Evolutionary conservation across 2,329 filamentous ascomycete species (phyloP).

Genomic region (Ophiocordyceps robertsii): DNA sequence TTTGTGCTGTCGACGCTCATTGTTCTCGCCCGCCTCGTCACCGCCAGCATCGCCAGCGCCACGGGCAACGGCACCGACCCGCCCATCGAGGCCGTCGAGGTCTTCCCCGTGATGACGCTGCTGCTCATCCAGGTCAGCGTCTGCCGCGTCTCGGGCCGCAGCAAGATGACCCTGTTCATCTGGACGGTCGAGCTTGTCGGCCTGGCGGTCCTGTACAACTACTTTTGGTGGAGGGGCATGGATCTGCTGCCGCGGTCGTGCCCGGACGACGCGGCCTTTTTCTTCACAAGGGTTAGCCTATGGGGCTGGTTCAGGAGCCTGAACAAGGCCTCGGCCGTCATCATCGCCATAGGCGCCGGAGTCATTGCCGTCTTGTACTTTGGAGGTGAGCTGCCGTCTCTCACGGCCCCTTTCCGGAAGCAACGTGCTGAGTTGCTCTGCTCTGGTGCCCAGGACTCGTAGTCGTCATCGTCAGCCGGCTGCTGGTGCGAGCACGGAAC

Average conservation of each 20-base stretch:
- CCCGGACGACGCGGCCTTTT: constrained; percentile 11
- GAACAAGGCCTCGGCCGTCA: constrained; percentile 10
- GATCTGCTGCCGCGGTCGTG: constrained; percentile 8
- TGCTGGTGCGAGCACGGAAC: not conserved
- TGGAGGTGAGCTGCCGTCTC: constrained; percentile 3
- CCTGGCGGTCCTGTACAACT: constrained; percentile 7
- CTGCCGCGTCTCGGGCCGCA: constrained; percentile 6
- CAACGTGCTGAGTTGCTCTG: not conserved
- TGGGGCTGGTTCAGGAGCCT: constrained; percentile 12
- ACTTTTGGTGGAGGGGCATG: constrained; percentile 13
- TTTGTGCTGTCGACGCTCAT: constrained; percentile 9
- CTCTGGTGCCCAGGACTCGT: not conserved
- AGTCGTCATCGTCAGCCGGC: not conserved
- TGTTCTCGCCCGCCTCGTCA: constrained; percentile 8
- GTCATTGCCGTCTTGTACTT: constrained; percentile 5
- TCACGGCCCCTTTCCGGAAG: not conserved
- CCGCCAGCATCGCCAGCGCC: not conserved
- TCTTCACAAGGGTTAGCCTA: constrained; percentile 14
- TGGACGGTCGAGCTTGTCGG: constrained; percentile 8
- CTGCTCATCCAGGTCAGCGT: constrained; percentile 9
- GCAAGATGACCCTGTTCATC: constrained; percentile 6
- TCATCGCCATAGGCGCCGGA: constrained; percentile 4
- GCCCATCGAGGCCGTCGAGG: constrained; percentile 9
- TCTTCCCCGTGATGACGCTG: constrained; percentile 10
- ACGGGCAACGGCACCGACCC: not conserved